Percentiles rank a stretch among this genome's conserved stretches.
Evolutionary conservation across 1,139 yeast genomes (phyloP).

Genomic region (Suhomyces bolitotheri): DNA sequence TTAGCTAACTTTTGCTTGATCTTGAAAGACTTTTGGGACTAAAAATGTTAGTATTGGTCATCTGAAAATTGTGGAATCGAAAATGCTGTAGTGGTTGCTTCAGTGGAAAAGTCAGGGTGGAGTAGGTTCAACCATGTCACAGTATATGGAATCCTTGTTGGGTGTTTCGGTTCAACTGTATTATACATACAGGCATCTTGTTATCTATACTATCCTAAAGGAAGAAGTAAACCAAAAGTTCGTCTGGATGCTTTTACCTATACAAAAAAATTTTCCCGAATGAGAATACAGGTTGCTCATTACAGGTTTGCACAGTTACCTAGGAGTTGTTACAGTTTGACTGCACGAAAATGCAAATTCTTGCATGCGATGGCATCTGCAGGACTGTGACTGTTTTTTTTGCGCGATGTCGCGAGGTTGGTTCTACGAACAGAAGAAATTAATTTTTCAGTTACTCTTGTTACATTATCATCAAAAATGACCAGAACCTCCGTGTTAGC

Average conservation of each 20-base stretch:
- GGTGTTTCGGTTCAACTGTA: slow-evolving; percentile 1
- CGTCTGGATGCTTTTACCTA: slow-evolving; percentile 3
- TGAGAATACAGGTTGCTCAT: slow-evolving; percentile 1
- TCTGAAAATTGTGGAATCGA: background rate
- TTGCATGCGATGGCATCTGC: too few species aligned
- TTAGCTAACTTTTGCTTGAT: slow-evolving; percentile 99
- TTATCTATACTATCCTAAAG: slow-evolving; percentile 15
- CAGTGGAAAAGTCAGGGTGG: background rate
- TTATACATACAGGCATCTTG: slow-evolving; percentile 33
- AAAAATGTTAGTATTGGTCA: slow-evolving; percentile 25
- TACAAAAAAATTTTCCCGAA: slow-evolving; percentile 14
- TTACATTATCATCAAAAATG: slow-evolving; percentile 50
- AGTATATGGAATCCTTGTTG: too few species aligned
- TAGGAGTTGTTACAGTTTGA: slow-evolving; percentile 1
- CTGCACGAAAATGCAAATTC: slow-evolving; percentile 3
- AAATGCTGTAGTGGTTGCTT: background rate
- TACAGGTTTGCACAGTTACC: slow-evolving; percentile 5
- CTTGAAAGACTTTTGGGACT: slow-evolving; percentile 97
- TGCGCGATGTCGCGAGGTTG: slow-evolving; percentile 3
- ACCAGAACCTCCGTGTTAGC: slow-evolving; percentile 99
- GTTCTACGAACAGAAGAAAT: slow-evolving; percentile 2
- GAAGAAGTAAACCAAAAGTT: slow-evolving; percentile 8
- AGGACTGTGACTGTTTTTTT: slow-evolving; percentile 15
- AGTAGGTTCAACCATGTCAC: too few species aligned
- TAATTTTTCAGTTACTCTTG: slow-evolving; percentile 11